Conservation (phyloP, 2,329 filamentous ascomycete genomes). For the Amphichorda felina region DNA sequence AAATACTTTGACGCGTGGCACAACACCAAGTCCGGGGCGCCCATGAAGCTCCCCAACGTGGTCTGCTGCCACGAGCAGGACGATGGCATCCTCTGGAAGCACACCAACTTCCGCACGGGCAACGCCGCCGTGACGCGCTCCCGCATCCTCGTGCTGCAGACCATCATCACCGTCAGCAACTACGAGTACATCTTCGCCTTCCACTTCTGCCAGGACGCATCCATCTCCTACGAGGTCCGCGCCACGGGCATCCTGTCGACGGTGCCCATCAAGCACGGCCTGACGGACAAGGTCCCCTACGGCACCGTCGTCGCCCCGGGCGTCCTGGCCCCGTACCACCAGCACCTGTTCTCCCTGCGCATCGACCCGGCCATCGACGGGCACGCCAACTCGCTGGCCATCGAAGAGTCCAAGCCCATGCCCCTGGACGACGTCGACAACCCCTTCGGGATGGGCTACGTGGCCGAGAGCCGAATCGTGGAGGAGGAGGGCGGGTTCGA, state of each 20-base stretch:
- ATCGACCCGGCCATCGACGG: slow-evolving; percentile 56
- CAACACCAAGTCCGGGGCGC: slow-evolving; percentile 16
- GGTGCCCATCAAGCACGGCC: slow-evolving; percentile 38
- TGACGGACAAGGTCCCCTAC: slow-evolving; percentile 36
- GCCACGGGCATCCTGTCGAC: slow-evolving; percentile 31
- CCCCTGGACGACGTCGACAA: slow-evolving; percentile 29
- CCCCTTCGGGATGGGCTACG: slow-evolving; percentile 36
- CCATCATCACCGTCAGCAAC: slow-evolving; percentile 50
- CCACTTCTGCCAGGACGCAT: slow-evolving; percentile 40
- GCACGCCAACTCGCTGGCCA: slow-evolving; percentile 36
- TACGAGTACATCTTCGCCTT: slow-evolving; percentile 38
- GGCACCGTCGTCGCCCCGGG: slow-evolving; percentile 51
- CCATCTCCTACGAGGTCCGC: slow-evolving; percentile 19
- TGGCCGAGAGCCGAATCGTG: slow-evolving; percentile 28
- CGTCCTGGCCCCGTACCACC: slow-evolving; percentile 53
- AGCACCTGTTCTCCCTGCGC: slow-evolving; percentile 54
- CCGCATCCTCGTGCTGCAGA: slow-evolving; percentile 46
- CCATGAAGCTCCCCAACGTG: slow-evolving; percentile 19
- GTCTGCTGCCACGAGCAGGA: slow-evolving; percentile 24
- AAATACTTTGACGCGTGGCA: slow-evolving; percentile 23
- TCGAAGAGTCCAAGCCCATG: slow-evolving; percentile 27
- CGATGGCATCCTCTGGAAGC: slow-evolving; percentile 49
- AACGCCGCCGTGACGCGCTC: slow-evolving; percentile 41
- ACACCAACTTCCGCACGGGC: slow-evolving; percentile 45
- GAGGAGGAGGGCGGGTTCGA: slow-evolving; percentile 32